These are phyloP conservation scores for Penicillium simplicissimum DNA, from an alignment of 495 filamentous ascomycete species.

Conservation along the genomic window DNA sequence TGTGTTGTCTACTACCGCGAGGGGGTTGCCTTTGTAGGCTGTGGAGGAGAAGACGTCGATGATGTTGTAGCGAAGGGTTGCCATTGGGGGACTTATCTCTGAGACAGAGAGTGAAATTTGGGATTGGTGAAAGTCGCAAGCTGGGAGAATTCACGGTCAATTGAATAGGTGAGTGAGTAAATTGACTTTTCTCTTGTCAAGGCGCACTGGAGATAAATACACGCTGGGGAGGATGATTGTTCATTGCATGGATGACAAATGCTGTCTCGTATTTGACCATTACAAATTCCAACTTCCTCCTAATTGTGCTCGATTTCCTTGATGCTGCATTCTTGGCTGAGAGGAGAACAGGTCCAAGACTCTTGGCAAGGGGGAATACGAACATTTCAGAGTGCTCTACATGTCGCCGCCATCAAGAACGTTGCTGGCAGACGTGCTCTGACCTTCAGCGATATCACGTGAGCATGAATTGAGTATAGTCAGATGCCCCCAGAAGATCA, in stretches of 20 bases:
- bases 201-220: not conserved
- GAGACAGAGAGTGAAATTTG: not conserved
- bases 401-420: not conserved
- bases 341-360: not conserved
- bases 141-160: not conserved
- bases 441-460: too few species aligned
- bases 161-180: not conserved
- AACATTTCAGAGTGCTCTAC: not conserved
- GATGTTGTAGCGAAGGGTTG: not conserved
- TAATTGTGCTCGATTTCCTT: not conserved
- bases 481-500: too few species aligned
- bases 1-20: conserved; percentile 17
- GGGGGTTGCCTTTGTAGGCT: not conserved
- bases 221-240: not conserved
- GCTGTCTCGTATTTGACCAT: not conserved
- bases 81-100: not conserved
- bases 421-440: too few species aligned
- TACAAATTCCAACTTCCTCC: not conserved
- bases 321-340: not conserved
- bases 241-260: not conserved
- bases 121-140: not conserved
- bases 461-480: too few species aligned
- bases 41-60: not conserved
- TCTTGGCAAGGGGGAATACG: not conserved
- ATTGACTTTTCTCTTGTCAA: not conserved